A percentile compares a stretch with the other conserved stretches of the same genome.
These are phyloP conservation scores for Platanus orientalis DNA, from an alignment of 164 flowering plant species.

Conservation along the genomic window DNA sequence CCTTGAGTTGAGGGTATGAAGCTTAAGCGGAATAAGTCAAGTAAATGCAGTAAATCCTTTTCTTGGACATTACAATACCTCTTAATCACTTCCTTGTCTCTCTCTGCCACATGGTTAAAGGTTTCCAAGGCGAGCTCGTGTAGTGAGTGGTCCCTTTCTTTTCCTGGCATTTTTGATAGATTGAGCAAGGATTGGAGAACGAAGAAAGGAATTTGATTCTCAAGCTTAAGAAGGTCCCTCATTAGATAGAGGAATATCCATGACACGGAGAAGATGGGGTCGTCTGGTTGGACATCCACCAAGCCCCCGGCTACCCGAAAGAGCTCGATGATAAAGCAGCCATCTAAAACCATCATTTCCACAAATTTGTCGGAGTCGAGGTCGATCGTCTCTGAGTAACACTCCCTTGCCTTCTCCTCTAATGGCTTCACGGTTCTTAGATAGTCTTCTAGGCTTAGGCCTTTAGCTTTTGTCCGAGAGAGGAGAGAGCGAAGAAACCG, in stretches of 20 bases:
- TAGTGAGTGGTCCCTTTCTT: background rate
- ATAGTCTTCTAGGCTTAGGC: constrained; percentile 9
- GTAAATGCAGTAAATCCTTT: constrained; percentile 27
- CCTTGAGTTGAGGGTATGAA: constrained; percentile 11
- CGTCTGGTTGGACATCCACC: background rate
- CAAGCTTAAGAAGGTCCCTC: constrained; percentile 18
- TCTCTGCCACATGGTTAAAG: constrained; percentile 13
- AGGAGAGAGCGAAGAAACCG: constrained; percentile 4
- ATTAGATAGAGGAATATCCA: constrained; percentile 13
- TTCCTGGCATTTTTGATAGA: constrained; percentile 1
- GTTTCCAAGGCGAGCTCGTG: constrained; percentile 7
- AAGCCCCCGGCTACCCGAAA: constrained; percentile 3
- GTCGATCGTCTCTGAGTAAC: constrained; percentile 15
- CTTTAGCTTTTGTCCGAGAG: constrained; percentile 1
- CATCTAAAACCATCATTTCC: constrained; percentile 23
- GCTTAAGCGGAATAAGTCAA: constrained; percentile 20
- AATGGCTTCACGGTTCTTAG: background rate
- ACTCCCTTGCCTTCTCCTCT: constrained; percentile 12
- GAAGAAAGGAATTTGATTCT: no score
- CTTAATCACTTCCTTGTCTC: constrained; percentile 10
- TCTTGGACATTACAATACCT: background rate
- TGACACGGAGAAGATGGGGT: constrained; percentile 18
- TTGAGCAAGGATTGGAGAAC: constrained; percentile 14
- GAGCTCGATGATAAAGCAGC: constrained; percentile 19
- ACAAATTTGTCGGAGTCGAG: constrained; percentile 2